phyloP scores from a whole-genome alignment of 345 rosid genomes.

The Toxicodendron radicans region DNA sequence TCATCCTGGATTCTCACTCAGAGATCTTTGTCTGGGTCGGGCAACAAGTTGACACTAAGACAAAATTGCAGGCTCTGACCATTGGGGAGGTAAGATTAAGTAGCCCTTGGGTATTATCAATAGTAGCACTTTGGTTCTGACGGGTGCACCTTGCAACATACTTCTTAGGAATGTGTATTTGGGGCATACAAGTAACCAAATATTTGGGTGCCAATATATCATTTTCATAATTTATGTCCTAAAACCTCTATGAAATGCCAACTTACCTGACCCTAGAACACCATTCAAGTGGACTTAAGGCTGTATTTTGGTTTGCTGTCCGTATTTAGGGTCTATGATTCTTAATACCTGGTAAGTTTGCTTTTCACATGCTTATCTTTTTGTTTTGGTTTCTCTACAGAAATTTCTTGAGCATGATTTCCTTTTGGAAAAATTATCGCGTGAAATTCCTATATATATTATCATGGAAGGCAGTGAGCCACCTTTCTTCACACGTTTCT shows the following conservation, averaged over 20 bases:
- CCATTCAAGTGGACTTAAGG: neutral
- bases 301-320: neutral
- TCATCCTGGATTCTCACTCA: slow-evolving; percentile 85
- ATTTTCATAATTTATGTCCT: neutral
- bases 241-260: slow-evolving; percentile 1
- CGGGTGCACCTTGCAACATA: neutral
- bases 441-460: slow-evolving; percentile 70
- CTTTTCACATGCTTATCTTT: slow-evolving; percentile 10
- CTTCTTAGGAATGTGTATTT: neutral
- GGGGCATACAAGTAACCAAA: neutral
- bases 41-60: slow-evolving; percentile 81
- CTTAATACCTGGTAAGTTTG: neutral
- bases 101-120: neutral
- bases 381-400: slow-evolving; percentile 40
- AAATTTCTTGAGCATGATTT: slow-evolving; percentile 78
- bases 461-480: slow-evolving; percentile 93
- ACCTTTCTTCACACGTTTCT: slow-evolving; percentile 89
- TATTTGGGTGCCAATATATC: neutral
- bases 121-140: neutral
- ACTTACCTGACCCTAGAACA: neutral
- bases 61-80: slow-evolving; percentile 56
- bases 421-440: slow-evolving; percentile 67
- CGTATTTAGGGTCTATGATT: neutral
- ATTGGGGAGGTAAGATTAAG: slow-evolving; percentile 75
- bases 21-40: slow-evolving; percentile 96